Base-by-base conservation (phyloP, 805 yeast species). In the Metschnikowia gruessii region DNA sequence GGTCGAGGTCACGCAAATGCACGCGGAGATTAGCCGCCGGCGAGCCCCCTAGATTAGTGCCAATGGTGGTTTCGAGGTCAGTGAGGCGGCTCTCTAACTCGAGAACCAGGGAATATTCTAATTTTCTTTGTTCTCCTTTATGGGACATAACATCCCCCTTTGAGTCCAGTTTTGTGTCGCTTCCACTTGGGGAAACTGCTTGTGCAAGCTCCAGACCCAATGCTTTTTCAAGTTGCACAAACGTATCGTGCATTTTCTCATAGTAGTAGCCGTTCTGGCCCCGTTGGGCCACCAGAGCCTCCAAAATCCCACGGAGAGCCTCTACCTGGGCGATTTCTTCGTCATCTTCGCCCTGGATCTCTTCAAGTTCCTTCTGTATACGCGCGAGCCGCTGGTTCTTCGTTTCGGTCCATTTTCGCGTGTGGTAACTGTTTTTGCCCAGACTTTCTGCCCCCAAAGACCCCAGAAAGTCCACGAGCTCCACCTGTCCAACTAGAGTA, bases 311-410 rank as follows among this genome's bases (percentile, higher is more conserved):
- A 21, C 36, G 42, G 19, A 42, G 43, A 11, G 13, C 28, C 17
- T 33, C 40, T 10, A 46, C 32, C 19, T 33, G 32, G n/a, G 35
- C 15, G 17, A 26, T 26, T 24, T 48, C 52, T 5, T 34, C 50
- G 15, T 37, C 40, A 9, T 47, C 47, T 18, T 45, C 54, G 12
- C n/a, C 37, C 39, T 61, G 54, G 2, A 74, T 47, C 45, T 71
- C 76, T n/a, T 60, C 60, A 35, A 76, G 48, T 46, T 76, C 80
- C 11, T 60, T 54, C 5, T 61, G 53, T 24, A 75, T 66, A 36
- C 79, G 50, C 7, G 62, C 61, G 30, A 76, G 42, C 48, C 63
- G 68, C 57, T 72, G 74, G 29, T 59, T 69, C 17, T 54, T 52
- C 0, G 76, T 67, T 50, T 76, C 80, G 21, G 55, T 60, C 37